phyloP scores from a whole-genome alignment of 1,284 basidiomycete genomes.

The Somion occarium region DNA sequence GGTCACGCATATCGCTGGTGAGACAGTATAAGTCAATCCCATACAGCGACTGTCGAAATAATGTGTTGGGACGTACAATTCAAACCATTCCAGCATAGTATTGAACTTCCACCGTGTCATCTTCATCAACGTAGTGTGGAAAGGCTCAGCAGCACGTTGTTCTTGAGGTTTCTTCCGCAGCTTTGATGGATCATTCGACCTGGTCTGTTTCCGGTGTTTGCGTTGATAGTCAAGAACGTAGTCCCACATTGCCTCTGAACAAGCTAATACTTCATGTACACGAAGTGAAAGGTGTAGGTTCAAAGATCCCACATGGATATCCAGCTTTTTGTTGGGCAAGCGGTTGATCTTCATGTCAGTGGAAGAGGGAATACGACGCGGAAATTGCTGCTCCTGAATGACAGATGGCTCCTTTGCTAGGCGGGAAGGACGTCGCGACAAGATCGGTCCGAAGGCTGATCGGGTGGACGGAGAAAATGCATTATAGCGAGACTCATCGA shows the following conservation, averaged over 20 bases:
- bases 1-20: slow-evolving; percentile 59
- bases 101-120: slow-evolving; percentile 58
- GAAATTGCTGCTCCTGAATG: not conserved
- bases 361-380: slow-evolving; percentile 7
- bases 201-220: slow-evolving; percentile 4
- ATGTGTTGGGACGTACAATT: slow-evolving; percentile 42
- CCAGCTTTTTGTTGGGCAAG: slow-evolving; percentile 46
- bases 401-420: not conserved
- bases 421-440: not conserved
- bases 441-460: not conserved
- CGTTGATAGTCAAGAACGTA: slow-evolving; percentile 52
- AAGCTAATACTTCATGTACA: slow-evolving; percentile 56
- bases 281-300: slow-evolving; percentile 56
- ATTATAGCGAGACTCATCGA: slow-evolving; percentile 38
- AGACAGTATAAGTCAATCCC: slow-evolving; percentile 8
- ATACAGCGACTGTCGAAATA: slow-evolving; percentile 3
- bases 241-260: slow-evolving; percentile 73
- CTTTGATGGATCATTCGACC: not conserved
- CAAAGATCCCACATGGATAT: slow-evolving; percentile 50
- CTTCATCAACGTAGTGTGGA: slow-evolving; percentile 36
- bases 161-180: not conserved
- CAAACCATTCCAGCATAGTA: slow-evolving; percentile 46
- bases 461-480: slow-evolving; percentile 27
- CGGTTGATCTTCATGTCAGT: slow-evolving; percentile 21
- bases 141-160: slow-evolving; percentile 11